Conservation (phyloP, 768 basidiomycete genomes). For the Flagelloscypha sp. region DNA sequence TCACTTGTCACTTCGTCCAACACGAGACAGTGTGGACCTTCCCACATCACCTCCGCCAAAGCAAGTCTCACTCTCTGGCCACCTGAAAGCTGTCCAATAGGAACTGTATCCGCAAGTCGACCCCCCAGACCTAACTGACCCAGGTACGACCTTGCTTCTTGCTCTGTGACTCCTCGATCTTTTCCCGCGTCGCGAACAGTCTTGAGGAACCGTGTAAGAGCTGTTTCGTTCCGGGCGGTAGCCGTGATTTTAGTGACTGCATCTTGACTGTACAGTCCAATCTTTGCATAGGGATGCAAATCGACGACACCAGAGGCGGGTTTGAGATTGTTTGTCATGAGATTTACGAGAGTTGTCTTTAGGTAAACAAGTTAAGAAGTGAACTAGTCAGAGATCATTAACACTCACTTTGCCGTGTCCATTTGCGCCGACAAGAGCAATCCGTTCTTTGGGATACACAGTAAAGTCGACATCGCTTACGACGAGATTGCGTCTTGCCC, state of each 20-base stretch:
- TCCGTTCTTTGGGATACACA: slow-evolving; percentile 27
- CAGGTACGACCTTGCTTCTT: slow-evolving; percentile 30
- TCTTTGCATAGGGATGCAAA: slow-evolving; percentile 42
- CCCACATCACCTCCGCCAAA: background rate
- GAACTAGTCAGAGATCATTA: background rate
- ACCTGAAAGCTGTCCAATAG: slow-evolving; percentile 40
- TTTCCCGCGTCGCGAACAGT: no score
- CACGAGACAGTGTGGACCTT: slow-evolving; percentile 43
- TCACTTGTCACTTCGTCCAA: slow-evolving; percentile 50
- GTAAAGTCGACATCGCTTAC: slow-evolving; percentile 28
- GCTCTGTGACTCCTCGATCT: no score
- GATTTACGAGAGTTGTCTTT: slow-evolving; percentile 49
- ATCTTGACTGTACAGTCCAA: slow-evolving; percentile 44
- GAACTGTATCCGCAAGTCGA: slow-evolving; percentile 32
- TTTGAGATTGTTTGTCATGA: slow-evolving; percentile 29
- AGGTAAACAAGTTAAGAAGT: slow-evolving; percentile 41
- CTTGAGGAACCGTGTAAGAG: no score
- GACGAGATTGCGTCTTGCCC: slow-evolving; percentile 19
- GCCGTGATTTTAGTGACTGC: background rate
- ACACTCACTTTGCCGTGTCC: slow-evolving; percentile 7
- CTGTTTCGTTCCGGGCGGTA: slow-evolving; percentile 1
- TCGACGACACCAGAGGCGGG: slow-evolving; percentile 40
- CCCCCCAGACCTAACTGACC: slow-evolving; percentile 38
- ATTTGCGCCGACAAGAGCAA: slow-evolving; percentile 32
- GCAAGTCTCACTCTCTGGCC: slow-evolving; percentile 38